phyloP scores from a whole-genome alignment of 441 rosid genomes.

The Erysimum cheiri region DNA sequence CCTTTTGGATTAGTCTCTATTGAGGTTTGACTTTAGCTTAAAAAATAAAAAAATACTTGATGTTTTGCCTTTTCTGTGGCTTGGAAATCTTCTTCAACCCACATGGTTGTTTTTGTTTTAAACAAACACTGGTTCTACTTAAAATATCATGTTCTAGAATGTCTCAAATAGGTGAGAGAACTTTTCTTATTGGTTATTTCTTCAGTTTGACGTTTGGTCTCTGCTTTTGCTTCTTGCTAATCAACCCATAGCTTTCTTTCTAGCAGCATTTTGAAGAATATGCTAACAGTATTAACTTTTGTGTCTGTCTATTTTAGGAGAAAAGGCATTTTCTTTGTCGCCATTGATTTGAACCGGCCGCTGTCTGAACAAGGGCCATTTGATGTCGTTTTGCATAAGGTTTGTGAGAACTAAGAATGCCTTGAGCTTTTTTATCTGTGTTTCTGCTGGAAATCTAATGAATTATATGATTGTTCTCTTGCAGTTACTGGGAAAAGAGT shows the following conservation, averaged over 20 bases:
- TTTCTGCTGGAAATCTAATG: constrained; percentile 43
- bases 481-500: constrained; percentile 82
- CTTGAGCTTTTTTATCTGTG: constrained; percentile 8
- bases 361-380: constrained; percentile 95
- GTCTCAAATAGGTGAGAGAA: constrained; percentile 9
- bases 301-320: constrained; percentile 60
- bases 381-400: constrained; percentile 93
- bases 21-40: constrained; percentile 45
- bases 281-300: constrained; percentile 26
- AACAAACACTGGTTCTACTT: constrained; percentile 33
- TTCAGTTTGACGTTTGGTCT: constrained; percentile 1
- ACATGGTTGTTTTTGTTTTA: constrained; percentile 35
- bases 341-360: constrained; percentile 70
- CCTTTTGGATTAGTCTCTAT: constrained; percentile 51
- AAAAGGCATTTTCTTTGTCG: constrained; percentile 74
- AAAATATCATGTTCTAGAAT: constrained; percentile 27
- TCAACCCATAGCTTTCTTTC: constrained; percentile 27
- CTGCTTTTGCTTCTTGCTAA: constrained; percentile 29
- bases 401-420: constrained; percentile 45
- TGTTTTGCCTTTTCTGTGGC: constrained; percentile 37
- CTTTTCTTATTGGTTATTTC: constrained; percentile 15
- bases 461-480: constrained; percentile 42
- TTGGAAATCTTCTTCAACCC: constrained; percentile 42
- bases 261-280: constrained; percentile 9
- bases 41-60: constrained; percentile 20